Percentiles rank a stretch among this genome's conserved stretches.
These are phyloP conservation scores for Panicum miliaceum DNA, from an alignment of 176 grass and related monocot genomes.

Conservation along the genomic window DNA sequence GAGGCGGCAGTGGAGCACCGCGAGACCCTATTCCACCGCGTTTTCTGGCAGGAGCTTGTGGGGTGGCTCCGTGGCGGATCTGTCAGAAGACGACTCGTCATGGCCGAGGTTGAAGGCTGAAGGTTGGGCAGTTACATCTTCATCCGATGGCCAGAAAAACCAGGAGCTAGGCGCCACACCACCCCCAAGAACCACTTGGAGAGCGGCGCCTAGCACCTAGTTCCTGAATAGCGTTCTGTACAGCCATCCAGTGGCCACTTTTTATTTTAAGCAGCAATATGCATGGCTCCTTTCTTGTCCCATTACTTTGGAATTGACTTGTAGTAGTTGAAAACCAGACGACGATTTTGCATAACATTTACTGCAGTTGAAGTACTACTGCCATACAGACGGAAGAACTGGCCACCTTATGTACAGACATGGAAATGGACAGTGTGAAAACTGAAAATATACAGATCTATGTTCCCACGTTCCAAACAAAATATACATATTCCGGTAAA, in stretches of 20 bases:
- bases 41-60: too few species aligned
- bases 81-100: too few species aligned
- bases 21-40: too few species aligned
- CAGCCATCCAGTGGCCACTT: not conserved
- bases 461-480: constrained; percentile 26
- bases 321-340: not conserved
- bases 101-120: too few species aligned
- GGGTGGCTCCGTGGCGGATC: too few species aligned
- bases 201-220: not conserved
- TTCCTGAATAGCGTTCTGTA: not conserved
- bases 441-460: constrained; percentile 3
- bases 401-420: constrained; percentile 16
- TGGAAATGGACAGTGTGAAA: constrained; percentile 3
- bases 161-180: too few species aligned
- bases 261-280: not conserved
- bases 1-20: too few species aligned
- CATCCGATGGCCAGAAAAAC: too few species aligned
- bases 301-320: not conserved
- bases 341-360: not conserved
- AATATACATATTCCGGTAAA: constrained; percentile 34
- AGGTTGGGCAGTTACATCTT: too few species aligned
- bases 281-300: not conserved
- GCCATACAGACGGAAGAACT: not conserved
- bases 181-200: not conserved
- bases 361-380: not conserved